A percentile compares a stretch with the other conserved stretches of the same genome.
phyloP scores from a whole-genome alignment of 192 early-diverging fungal genomes.

The Dissophora globulifera region DNA sequence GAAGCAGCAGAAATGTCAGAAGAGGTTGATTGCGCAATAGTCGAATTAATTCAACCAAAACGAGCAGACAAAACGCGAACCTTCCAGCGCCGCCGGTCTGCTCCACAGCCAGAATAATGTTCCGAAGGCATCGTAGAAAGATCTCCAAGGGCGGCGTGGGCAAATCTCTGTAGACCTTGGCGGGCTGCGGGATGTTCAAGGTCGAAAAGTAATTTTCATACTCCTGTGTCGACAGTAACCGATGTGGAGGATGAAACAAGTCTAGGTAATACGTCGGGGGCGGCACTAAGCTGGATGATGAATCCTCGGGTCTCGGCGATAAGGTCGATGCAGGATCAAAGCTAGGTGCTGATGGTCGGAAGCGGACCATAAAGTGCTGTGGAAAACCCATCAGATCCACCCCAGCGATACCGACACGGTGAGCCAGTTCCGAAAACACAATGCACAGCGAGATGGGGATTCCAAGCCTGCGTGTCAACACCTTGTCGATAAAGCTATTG shows the following conservation, averaged over 20 bases:
- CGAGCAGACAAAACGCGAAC: no score
- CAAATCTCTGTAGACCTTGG: conserved; percentile 23
- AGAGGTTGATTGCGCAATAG: no score
- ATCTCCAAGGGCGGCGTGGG: conserved; percentile 39
- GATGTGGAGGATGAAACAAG: conserved; percentile 37
- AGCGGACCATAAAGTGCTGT: conserved; percentile 54
- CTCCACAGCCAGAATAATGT: conserved; percentile 35
- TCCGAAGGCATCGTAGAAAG: conserved; percentile 28
- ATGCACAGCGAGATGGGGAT: conserved; percentile 51
- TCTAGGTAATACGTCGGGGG: conserved; percentile 40
- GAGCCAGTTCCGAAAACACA: conserved; percentile 46
- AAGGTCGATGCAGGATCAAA: background rate
- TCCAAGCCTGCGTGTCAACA: conserved; percentile 39
- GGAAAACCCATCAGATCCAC: conserved; percentile 51
- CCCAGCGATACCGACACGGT: conserved; percentile 35
- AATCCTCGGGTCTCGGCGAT: background rate
- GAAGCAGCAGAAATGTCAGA: no score
- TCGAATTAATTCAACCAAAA: background rate
- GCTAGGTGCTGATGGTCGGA: conserved; percentile 1
- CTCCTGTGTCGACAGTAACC: conserved; percentile 20
- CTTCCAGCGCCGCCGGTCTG: conserved; percentile 45
- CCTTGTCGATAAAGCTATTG: conserved; percentile 54
- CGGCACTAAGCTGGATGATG: background rate
- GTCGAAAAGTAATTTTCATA: conserved; percentile 33
- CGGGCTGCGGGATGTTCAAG: conserved; percentile 16